Evolutionary conservation across 1,284 basidiomycete species (phyloP).

Genomic region (Phellopilus nigrolimitatus): DNA sequence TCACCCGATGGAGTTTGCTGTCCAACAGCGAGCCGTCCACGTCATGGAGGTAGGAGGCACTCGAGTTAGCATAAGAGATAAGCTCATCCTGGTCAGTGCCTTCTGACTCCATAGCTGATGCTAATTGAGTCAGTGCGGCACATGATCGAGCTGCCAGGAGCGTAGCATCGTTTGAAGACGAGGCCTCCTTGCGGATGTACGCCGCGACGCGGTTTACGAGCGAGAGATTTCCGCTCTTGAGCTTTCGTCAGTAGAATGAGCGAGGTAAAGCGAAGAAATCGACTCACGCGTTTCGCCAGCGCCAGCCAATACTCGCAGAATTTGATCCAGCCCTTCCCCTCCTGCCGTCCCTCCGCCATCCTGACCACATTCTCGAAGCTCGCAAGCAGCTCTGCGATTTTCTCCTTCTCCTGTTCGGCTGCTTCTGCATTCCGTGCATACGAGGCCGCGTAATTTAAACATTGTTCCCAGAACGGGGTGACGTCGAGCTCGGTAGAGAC

Average conservation of each 20-base stretch:
- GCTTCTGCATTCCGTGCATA: conserved; percentile 16
- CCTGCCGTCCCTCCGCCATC: conserved; percentile 34
- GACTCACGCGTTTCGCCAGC: conserved; percentile 45
- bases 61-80: neutral
- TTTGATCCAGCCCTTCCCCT: conserved; percentile 47
- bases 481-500: conserved; percentile 5
- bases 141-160: neutral
- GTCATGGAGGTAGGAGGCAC: neutral
- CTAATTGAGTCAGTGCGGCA: conserved; percentile 6
- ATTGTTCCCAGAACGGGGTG: conserved; percentile 21
- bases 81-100: conserved; percentile 21
- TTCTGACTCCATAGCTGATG: conserved; percentile 10
- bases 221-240: conserved; percentile 46
- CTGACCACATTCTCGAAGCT: conserved; percentile 39
- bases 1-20: conserved; percentile 42
- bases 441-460: conserved; percentile 18
- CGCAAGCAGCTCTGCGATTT: conserved; percentile 32
- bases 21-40: conserved; percentile 21
- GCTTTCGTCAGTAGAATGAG: neutral
- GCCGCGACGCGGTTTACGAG: conserved; percentile 44
- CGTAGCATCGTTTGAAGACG: conserved; percentile 16
- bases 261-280: neutral
- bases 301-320: conserved; percentile 64
- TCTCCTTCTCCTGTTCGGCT: conserved; percentile 15
- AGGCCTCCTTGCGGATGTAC: conserved; percentile 33